Conservation (phyloP, 768 basidiomycete genomes). For the Wakefieldia striispora region DNA sequence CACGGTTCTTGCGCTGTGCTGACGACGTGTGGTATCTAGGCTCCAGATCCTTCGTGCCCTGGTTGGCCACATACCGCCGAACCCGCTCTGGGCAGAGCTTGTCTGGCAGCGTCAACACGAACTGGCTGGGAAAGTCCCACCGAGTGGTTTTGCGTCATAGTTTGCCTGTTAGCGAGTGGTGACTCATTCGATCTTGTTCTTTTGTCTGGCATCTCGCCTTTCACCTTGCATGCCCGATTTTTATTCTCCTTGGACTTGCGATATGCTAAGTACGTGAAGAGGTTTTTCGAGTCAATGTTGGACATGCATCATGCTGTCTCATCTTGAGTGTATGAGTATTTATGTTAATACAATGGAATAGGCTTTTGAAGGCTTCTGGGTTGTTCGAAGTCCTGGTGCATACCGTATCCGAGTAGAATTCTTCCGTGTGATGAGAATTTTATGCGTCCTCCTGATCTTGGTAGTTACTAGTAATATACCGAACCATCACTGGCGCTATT, state of each 20-base stretch:
- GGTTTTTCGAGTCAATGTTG: conserved; percentile 1
- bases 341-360: conserved; percentile 16
- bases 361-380: background rate
- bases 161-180: background rate
- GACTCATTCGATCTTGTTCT: conserved; percentile 6
- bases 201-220: conserved; percentile 8
- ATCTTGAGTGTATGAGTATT: conserved; percentile 20
- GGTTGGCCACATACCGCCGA: conserved; percentile 86
- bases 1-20: background rate
- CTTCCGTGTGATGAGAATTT: too few relatives aligned
- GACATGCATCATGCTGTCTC: conserved; percentile 11
- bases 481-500: too few relatives aligned
- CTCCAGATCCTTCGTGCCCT: conserved; percentile 80
- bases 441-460: too few relatives aligned
- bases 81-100: conserved; percentile 91
- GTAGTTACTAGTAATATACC: too few relatives aligned
- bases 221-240: background rate
- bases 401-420: too few relatives aligned
- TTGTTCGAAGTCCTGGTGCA: too few relatives aligned
- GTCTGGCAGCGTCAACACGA: conserved; percentile 79
- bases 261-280: conserved; percentile 17
- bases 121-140: conserved; percentile 18
- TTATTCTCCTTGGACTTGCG: background rate
- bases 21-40: conserved; percentile 44
- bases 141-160: background rate